Base-by-base conservation (phyloP, 2,329 filamentous ascomycete genomes). In the Colletotrichum echinochloae region DNA sequence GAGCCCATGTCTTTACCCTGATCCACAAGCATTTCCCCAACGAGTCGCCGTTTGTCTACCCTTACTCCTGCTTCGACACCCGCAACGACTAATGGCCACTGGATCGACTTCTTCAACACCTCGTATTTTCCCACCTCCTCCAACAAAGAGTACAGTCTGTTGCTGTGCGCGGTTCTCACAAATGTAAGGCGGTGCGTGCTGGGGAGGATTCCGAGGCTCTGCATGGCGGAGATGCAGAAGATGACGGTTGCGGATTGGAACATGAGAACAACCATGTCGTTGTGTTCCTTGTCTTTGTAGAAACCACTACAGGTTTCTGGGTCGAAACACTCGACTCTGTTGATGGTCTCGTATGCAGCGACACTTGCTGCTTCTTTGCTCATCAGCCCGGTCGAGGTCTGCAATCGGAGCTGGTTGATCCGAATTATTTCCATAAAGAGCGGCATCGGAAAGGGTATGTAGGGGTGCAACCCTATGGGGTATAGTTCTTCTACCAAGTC, bases 161-260 rank as follows among this genome's bases (percentile, higher is more conserved):
- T 63, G 20, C 71, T 69, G 28, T 75, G 66, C 1, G 60, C 52
- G 2, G 63, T 35, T n/a, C 71, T 70, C 8, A 57, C 28, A 4
- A 56, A 60, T 18, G 57, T 62, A 9, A 79, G 60, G 1, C 57
- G 56, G 2, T 56, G 23, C 12, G 61, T 73, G 20, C 11, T 35
- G n/a, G 76, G 77, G 1, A 82, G 73, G 14, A 79, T 65, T 1
- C 74, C 74, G 4, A 79, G 18, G 67, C 78, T 79, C 68, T 80
- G 80, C 12, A 82, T 74, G 3, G 81, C 81, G 1, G 75, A 75
- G 65, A 82, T 76, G 73, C 79, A 81, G 73, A 82, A 83, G 5
- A 83, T 52, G 18, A 76, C 73, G 14, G 77, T 73, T 8, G 81
- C 75, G 11, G 75, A 73, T 55, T 78, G 78, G 60, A 79, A 79